Base-by-base conservation (phyloP, 2,329 filamentous ascomycete species). In the Emergomyces orientalis region DNA sequence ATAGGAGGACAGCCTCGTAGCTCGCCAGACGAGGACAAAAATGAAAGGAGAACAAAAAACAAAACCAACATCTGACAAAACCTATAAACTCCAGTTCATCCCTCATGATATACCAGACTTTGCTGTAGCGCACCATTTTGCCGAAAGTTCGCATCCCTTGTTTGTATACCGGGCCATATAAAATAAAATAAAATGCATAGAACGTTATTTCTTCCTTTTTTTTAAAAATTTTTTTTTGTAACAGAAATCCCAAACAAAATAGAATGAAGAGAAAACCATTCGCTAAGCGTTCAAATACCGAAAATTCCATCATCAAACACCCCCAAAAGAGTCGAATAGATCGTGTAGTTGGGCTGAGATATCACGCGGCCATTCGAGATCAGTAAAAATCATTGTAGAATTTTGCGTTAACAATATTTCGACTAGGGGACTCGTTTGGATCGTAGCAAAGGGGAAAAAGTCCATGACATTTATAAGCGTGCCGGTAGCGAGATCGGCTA, bases 381-480 rank as follows among this genome's bases (percentile, higher is more conserved):
- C 61, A 6, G 59, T 39, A 39, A 64, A 64, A n/a, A 58, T 51
- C 45, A 63, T 56, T 34, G 49, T 47, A 32, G 57, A 59, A 41
- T 65, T 43, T 47, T 64, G 56, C 3, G 65, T 66, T 22, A 74
- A 62, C 2, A 74, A 63, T 34, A 65, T 68, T 30, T 66, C 67
- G 13, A 71, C 72, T 22, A 74, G 67, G 9, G 65, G 59, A 47
- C 68, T 72, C 19, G 74, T 76, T 13, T 71, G 57, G 6, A 61
- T 61, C 9, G 73, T 73, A 7, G 70, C 74, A 54, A 75, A 75
- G 0, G 74, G 74, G 39, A 76, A 76, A 56, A 74, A 70, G 7
- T 65, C 67, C 34, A 67, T 71, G 71, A 72, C 75, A 60, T 76
- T 71, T 59, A 74, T 73, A 45, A 63, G 45, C 13, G 41, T 60